phyloP scores from a whole-genome alignment of 1,284 basidiomycete genomes.

The Malassezia brasiliensis region DNA sequence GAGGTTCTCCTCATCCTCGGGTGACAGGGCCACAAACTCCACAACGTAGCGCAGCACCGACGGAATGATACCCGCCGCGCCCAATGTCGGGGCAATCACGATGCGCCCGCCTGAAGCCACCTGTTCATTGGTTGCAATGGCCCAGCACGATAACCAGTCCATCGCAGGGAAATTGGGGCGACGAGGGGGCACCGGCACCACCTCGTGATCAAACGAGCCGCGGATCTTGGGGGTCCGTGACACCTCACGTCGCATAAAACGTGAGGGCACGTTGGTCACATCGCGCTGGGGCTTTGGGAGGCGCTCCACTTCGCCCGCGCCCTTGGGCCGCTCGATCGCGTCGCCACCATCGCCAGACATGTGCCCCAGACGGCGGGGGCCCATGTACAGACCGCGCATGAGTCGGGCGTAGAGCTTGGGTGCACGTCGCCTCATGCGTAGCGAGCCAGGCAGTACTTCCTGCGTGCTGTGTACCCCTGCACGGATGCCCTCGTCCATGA shows the following conservation, averaged over 20 bases:
- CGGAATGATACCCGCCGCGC: conserved; percentile 71
- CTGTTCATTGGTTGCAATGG: conserved; percentile 55
- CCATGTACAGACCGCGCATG: conserved; percentile 62
- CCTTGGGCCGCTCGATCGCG: conserved; percentile 4
- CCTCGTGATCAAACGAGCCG: conserved; percentile 69
- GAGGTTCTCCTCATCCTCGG: conserved; percentile 72
- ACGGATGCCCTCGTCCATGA: conserved; percentile 89
- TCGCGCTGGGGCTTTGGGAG: neutral
- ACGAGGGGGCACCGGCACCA: conserved; percentile 55
- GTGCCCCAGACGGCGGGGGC: conserved; percentile 7
- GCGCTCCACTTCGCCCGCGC: neutral
- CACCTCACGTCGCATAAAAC: neutral
- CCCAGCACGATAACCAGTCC: conserved; percentile 64
- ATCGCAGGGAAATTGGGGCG: conserved; percentile 80
- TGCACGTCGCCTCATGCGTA: conserved; percentile 49
- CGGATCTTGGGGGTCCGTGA: conserved; percentile 52
- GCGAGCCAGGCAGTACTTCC: conserved; percentile 68
- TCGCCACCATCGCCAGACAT: neutral
- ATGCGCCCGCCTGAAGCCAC: conserved; percentile 86
- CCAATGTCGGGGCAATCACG: conserved; percentile 82
- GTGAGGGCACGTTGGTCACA: neutral
- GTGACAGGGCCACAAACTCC: conserved; percentile 64
- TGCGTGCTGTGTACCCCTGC: conserved; percentile 72
- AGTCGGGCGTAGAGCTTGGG: conserved; percentile 58
- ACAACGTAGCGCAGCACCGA: conserved; percentile 72